Evolutionary conservation across 139 green algal genomes (phyloP), one percentile per base, ranked within the genome.

Genomic region (Chlorella vulgaris): DNA sequence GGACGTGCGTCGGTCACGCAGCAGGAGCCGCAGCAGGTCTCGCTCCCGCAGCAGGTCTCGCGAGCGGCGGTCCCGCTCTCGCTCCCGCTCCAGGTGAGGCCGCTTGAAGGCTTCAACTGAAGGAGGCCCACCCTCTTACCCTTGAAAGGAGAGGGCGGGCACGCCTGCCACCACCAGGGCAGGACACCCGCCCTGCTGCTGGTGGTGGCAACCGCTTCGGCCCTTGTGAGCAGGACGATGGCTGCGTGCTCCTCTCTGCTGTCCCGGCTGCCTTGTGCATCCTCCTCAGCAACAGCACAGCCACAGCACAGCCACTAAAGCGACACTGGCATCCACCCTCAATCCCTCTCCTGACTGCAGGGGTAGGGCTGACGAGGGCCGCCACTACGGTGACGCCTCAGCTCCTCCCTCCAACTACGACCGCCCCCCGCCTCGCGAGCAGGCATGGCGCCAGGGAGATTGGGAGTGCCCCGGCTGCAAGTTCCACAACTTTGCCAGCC

Each of bases 401-500:
- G 74, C n/a, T 26, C 18, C 55, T 21, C 55, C 15, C 5, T 21
- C 15, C 18, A 71, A 38, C 74, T 33, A 55, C 51, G 53, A 36
- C 7, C 74, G 38, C 13, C 74, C 74, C 15, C 74, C 58, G 1
- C 58, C 29, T 1, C 29, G n/a, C 28, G 74, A 80, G 58, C 74
- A 69, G 58, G 13, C 58, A 15, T 70, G 74, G 74, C 74, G 74
- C 39, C 3, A 69, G 31, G 86, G 86, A 21, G 86, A 90, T 77
- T 90, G 86, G 86, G 70, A 78, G 10, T 90, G 86, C 78, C 51
- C 73, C 7, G 3, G 29, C 62, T 89, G 86, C 86, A 55, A 53
- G 28, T 74, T 77, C 50, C 86, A 89, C 78, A 89, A 89, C 65
- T 89, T 89, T 84, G 86, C 86, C 55, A 81, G 68, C 47, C 83